Conservation (phyloP, 2,329 filamentous ascomycete genomes). For the Aspergillus pseudonomiae region DNA sequence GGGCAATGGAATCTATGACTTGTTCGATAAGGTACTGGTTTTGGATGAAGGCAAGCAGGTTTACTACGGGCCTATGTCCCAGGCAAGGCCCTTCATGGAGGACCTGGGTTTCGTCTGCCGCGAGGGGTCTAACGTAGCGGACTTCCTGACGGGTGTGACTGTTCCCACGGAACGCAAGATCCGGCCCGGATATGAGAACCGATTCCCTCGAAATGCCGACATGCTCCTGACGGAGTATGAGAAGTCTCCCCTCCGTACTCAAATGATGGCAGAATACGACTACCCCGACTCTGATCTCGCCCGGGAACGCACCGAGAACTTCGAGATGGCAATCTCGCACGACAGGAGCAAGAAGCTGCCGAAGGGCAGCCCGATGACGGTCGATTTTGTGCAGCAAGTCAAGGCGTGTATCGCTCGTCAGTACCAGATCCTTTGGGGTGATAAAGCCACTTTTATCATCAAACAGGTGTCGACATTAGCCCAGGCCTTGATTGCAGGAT, state of each 20-base stretch:
- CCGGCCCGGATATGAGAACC: slow-evolving; percentile 45
- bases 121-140: slow-evolving; percentile 65
- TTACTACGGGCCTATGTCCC: slow-evolving; percentile 63
- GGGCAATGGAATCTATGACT: slow-evolving; percentile 68
- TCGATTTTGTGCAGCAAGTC: slow-evolving; percentile 59
- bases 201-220: slow-evolving; percentile 49
- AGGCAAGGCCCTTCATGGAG: slow-evolving; percentile 68
- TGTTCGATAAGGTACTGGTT: slow-evolving; percentile 72
- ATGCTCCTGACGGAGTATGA: slow-evolving; percentile 55
- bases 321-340: slow-evolving; percentile 54
- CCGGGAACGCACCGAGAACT: slow-evolving; percentile 55
- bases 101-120: slow-evolving; percentile 64
- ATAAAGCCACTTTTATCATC: slow-evolving; percentile 65
- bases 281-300: slow-evolving; percentile 58
- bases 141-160: slow-evolving; percentile 68
- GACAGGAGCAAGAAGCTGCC: slow-evolving; percentile 61
- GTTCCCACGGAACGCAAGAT: slow-evolving; percentile 56
- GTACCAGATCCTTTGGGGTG: slow-evolving; percentile 67
- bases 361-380: slow-evolving; percentile 59
- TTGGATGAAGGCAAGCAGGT: slow-evolving; percentile 68
- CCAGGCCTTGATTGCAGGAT: slow-evolving; percentile 66
- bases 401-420: slow-evolving; percentile 61
- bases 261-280: slow-evolving; percentile 60
- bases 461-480: slow-evolving; percentile 61
- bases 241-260: slow-evolving; percentile 52